Evolutionary conservation across 345 rosid genomes (phyloP).

Genomic region (Citrus cavaleriei): DNA sequence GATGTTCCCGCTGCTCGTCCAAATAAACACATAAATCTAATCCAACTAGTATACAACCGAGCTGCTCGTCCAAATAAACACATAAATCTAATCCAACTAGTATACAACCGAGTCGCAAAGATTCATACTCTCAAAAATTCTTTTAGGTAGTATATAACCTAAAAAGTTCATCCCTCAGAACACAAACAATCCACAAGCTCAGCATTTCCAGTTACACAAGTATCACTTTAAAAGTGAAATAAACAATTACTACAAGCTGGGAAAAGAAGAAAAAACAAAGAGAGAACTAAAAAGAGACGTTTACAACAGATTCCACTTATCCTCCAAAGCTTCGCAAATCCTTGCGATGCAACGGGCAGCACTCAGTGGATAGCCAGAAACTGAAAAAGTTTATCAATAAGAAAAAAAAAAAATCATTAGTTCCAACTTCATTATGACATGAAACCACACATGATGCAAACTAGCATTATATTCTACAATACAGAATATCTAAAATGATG

Average conservation of each 20-base stretch:
- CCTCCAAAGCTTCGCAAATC: slow-evolving; percentile 64
- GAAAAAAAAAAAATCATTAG: background rate
- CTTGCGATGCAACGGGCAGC: slow-evolving; percentile 83
- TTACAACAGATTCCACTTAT: slow-evolving; percentile 45
- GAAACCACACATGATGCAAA: background rate
- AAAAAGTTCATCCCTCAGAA: background rate
- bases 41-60: background rate
- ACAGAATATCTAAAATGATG: background rate
- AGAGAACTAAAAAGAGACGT: background rate
- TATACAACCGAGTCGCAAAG: background rate
- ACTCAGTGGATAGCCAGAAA: slow-evolving; percentile 56
- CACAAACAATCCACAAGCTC: background rate
- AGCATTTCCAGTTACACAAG: background rate
- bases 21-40: background rate
- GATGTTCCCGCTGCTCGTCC: background rate
- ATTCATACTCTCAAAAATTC: background rate
- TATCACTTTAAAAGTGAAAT: background rate
- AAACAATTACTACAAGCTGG: background rate
- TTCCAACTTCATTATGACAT: background rate
- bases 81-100: background rate
- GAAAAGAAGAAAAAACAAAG: background rate
- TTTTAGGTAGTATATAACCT: background rate
- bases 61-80: background rate
- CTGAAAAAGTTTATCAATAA: too few relatives aligned
- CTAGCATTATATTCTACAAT: background rate